phyloP scores from a whole-genome alignment of 176 grass and related monocot species.

The Luzula sylvatica region DNA sequence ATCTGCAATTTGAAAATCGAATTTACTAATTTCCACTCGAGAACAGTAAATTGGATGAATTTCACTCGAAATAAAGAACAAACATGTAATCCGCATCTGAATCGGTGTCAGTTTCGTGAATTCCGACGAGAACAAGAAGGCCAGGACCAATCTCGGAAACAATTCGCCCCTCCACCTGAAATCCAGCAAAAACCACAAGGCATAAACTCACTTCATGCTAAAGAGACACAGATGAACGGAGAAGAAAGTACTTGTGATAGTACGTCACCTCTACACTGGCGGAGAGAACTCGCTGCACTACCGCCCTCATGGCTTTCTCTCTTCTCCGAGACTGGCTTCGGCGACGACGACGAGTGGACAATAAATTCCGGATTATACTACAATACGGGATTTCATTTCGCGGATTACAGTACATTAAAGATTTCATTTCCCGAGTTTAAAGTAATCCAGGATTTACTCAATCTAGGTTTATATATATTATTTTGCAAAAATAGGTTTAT shows the following conservation, averaged over 20 bases:
- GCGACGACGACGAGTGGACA: too few relatives aligned
- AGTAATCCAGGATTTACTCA: too few relatives aligned
- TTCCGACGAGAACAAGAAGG: conserved; percentile 73
- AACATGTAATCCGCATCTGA: conserved; percentile 79
- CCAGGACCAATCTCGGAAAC: conserved; percentile 86
- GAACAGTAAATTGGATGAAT: background rate
- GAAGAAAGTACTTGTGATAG: background rate
- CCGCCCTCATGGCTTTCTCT: conserved; percentile 55
- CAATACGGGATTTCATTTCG: too few relatives aligned
- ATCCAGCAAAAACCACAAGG: conserved; percentile 2
- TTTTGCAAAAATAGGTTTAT: too few relatives aligned
- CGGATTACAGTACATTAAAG: too few relatives aligned
- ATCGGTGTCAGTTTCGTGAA: conserved; percentile 67
- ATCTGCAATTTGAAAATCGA: conserved; percentile 23
- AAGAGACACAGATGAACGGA: background rate
- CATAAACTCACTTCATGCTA: background rate
- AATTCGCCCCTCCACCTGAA: conserved; percentile 67
- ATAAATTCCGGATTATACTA: too few relatives aligned
- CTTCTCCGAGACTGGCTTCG: background rate
- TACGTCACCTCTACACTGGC: conserved; percentile 70
- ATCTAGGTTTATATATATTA: too few relatives aligned
- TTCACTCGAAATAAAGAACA: background rate
- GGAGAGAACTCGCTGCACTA: conserved; percentile 92
- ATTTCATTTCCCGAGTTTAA: too few relatives aligned
- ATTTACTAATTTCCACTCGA: background rate